Conservation (phyloP, 495 filamentous ascomycete genomes). For the Filosporella fistucella region DNA sequence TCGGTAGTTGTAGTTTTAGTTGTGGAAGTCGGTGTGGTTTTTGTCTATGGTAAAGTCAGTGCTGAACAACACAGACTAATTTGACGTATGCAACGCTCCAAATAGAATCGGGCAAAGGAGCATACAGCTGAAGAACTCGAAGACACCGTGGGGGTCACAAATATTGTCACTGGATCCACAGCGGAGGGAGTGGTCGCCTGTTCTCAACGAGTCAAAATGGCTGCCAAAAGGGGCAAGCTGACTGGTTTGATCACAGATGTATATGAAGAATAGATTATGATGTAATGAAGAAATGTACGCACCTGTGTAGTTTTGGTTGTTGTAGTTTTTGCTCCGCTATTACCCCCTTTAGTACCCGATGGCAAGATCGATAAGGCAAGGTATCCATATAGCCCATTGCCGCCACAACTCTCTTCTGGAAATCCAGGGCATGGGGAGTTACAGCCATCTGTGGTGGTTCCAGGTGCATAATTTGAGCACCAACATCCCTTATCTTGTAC, state of each 20-base stretch:
- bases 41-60: conserved; percentile 11
- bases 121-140: conserved; percentile 21
- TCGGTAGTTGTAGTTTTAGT: conserved; percentile 10
- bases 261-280: not conserved
- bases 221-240: conserved; percentile 18
- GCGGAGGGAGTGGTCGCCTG: conserved; percentile 28
- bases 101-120: conserved; percentile 7
- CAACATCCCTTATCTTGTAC: conserved; percentile 63
- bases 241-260: not conserved
- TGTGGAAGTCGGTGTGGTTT: not conserved
- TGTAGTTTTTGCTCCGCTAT: not conserved
- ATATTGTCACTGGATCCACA: conserved; percentile 17
- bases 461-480: conserved; percentile 70
- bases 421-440: conserved; percentile 61
- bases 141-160: conserved; percentile 4
- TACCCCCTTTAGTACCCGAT: conserved; percentile 40
- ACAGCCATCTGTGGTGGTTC: conserved; percentile 43
- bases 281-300: conserved; percentile 7
- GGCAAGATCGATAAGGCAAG: conserved; percentile 38
- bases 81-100: not conserved
- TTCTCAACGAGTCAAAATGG: conserved; percentile 24
- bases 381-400: conserved; percentile 58
- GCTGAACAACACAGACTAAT: not conserved
- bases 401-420: conserved; percentile 60
- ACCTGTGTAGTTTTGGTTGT: conserved; percentile 12